A percentile compares a stretch with the other conserved stretches of the same genome.
Evolutionary conservation across 1,139 yeast genomes (phyloP).

Genomic region (Blastobotrys indianensis): DNA sequence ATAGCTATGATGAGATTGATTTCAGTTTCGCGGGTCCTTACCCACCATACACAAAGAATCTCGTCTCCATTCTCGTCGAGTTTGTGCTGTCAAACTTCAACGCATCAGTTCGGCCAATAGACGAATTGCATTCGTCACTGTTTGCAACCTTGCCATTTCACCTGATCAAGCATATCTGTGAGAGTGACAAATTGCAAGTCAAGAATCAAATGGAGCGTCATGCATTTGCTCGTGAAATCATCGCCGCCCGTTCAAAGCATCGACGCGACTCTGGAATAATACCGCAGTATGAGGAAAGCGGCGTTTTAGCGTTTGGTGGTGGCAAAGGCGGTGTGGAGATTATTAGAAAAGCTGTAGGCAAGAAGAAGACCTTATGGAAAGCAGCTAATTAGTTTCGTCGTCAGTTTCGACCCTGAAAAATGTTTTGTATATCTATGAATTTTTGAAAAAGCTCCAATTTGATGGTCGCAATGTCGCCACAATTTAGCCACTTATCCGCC

Average conservation of each 20-base stretch:
- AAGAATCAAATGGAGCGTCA: constrained; percentile 30
- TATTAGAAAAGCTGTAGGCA: constrained; percentile 28
- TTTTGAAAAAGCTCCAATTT: too few relatives aligned
- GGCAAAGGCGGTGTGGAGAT: constrained; percentile 34
- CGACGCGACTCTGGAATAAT: constrained; percentile 16
- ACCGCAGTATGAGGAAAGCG: constrained; percentile 28
- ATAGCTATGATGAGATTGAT: constrained; percentile 18
- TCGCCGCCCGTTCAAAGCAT: constrained; percentile 24
- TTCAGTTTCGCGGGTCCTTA: constrained; percentile 30
- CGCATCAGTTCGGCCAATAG: constrained; percentile 19
- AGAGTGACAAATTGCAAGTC: constrained; percentile 25
- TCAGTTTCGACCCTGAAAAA: too few relatives aligned
- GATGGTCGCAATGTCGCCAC: too few relatives aligned
- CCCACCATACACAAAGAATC: constrained; percentile 30
- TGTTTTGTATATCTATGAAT: too few relatives aligned
- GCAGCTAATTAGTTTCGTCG: constrained; percentile 19
- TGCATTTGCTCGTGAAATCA: constrained; percentile 28
- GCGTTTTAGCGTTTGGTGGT: constrained; percentile 34
- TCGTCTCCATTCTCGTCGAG: constrained; percentile 24
- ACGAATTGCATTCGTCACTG: constrained; percentile 18
- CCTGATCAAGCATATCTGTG: constrained; percentile 28
- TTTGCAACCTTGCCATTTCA: constrained; percentile 27
- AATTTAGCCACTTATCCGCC: too few relatives aligned
- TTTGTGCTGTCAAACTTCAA: constrained; percentile 23
- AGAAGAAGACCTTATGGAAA: constrained; percentile 31